A percentile compares a stretch with the other conserved stretches of the same genome.
Evolutionary conservation across 139 green algal genomes (phyloP).

Genomic region (Marvania coccoides): DNA sequence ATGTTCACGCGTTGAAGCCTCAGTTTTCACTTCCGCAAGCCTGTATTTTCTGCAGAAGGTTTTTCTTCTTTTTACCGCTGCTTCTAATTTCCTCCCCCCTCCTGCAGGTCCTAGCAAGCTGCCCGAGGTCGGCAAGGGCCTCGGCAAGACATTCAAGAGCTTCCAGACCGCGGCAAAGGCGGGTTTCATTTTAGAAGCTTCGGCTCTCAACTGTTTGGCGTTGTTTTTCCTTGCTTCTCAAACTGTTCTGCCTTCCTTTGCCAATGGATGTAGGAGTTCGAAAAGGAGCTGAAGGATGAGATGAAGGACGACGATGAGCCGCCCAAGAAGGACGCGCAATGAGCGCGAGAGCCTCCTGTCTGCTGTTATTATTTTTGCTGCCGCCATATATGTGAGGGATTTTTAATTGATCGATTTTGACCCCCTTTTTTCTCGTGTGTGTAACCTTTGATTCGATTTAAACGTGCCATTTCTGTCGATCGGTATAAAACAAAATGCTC

Average conservation of each 20-base stretch:
- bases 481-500: too few species aligned
- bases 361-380: too few species aligned
- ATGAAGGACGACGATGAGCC: neutral
- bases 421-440: neutral
- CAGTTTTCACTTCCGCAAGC: neutral
- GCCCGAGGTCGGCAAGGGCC: constrained; percentile 83
- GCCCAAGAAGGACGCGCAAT: neutral
- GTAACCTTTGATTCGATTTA: too few species aligned
- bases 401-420: neutral
- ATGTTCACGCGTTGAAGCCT: neutral
- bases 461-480: too few species aligned
- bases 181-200: constrained; percentile 13
- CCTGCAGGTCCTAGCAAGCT: constrained; percentile 79
- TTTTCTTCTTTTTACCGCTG: neutral
- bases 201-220: neutral
- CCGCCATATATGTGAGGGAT: too few species aligned
- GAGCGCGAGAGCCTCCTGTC: too few species aligned
- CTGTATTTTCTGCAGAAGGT: neutral
- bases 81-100: constrained; percentile 22
- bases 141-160: constrained; percentile 90
- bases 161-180: constrained; percentile 81
- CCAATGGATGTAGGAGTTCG: constrained; percentile 28
- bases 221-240: neutral
- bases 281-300: constrained; percentile 38
- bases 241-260: neutral